These are phyloP conservation scores for Phytophthora agathidicida DNA, from an alignment of 352 stramenopile genomes.

Conservation along the genomic window DNA sequence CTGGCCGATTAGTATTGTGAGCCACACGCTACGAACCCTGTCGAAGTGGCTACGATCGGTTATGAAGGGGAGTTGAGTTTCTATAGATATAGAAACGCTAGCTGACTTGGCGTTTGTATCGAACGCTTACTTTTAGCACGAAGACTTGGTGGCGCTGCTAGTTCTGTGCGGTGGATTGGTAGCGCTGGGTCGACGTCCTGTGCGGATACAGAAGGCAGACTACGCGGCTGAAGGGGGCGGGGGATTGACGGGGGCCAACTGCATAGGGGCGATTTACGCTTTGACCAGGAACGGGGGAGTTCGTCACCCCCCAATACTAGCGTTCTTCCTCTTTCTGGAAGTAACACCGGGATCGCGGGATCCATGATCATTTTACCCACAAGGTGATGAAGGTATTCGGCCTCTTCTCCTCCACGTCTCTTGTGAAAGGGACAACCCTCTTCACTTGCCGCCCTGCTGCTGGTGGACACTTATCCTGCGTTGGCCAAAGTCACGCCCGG, in stretches of 20 bases:
- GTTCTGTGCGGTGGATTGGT: slow-evolving; percentile 20
- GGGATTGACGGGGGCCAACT: slow-evolving; percentile 34
- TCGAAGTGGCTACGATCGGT: slow-evolving; percentile 4
- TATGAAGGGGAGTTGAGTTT: too few relatives aligned
- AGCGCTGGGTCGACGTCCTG: slow-evolving; percentile 25
- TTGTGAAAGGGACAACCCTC: slow-evolving; percentile 1
- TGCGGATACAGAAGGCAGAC: slow-evolving; percentile 40
- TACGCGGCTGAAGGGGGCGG: slow-evolving; percentile 14
- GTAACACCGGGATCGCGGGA: slow-evolving; percentile 79
- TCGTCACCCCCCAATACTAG: slow-evolving; percentile 53
- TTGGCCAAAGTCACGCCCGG: slow-evolving; percentile 21
- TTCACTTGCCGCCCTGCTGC: slow-evolving; percentile 14
- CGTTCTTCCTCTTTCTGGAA: slow-evolving; percentile 36
- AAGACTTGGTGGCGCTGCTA: slow-evolving; percentile 19
- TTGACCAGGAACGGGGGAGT: slow-evolving; percentile 14
- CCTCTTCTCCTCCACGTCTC: slow-evolving; percentile 26
- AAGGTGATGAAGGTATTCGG: slow-evolving; percentile 80
- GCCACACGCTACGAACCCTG: slow-evolving; percentile 20
- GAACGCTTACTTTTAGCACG: slow-evolving; percentile 4
- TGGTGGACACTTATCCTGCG: slow-evolving; percentile 70
- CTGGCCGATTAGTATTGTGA: slow-evolving; percentile 12
- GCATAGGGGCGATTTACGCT: slow-evolving; percentile 3
- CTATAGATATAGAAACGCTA: too few relatives aligned
- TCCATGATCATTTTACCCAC: slow-evolving; percentile 73
- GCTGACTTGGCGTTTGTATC: neutral